Base-by-base conservation (phyloP, 163 green algal species). In the Smithsoniella earleae region DNA sequence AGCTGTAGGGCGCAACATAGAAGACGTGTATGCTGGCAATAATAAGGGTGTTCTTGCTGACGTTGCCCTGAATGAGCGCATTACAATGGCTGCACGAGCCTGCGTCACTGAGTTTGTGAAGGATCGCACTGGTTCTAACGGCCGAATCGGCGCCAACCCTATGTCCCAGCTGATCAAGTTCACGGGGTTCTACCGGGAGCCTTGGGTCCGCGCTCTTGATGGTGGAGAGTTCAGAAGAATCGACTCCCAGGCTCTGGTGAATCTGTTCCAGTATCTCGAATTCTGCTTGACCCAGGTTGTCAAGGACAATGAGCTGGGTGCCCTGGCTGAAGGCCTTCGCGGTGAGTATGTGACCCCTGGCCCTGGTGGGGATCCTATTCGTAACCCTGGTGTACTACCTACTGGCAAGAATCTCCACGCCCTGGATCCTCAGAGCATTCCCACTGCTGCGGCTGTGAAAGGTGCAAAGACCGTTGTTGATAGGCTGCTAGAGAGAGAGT, bases 331-430 rank as follows among this genome's bases (percentile, higher is more conserved):
- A 75, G 92, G 87, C 1, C 84, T 97, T 45, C 79, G 92, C 46
- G 92, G 92, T 66, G 77, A 91, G 83, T 97, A 96, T 82, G 84
- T 90, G 0, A 75, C 90, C 77, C 92, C 92, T 10, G 94, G 94
- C 37, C 94, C 94, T 1, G 94, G 94, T 25, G 94, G 94, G 44
- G 94, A 98, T 85, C 94, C 94, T 74, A 98, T 98, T 84, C 87
- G 92, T 77, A 97, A 97, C 88, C 92, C 92, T 18, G 78, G 78
- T 74, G 94, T 98, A 65, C 87, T 98, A 74, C 94, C 94, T 38
- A 98, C 94, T 13, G 94, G 94, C 79, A 98, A 98, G 84, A 98
- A 98, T 90, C 97, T 98, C 83, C 94, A 98, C 78, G 94, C 94
- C 1, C 83, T 98, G 54, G 94, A 98, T 84, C 94, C 94, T 4